Base-by-base conservation (phyloP, 768 basidiomycete genomes). In the Russula griseocarnosa region DNA sequence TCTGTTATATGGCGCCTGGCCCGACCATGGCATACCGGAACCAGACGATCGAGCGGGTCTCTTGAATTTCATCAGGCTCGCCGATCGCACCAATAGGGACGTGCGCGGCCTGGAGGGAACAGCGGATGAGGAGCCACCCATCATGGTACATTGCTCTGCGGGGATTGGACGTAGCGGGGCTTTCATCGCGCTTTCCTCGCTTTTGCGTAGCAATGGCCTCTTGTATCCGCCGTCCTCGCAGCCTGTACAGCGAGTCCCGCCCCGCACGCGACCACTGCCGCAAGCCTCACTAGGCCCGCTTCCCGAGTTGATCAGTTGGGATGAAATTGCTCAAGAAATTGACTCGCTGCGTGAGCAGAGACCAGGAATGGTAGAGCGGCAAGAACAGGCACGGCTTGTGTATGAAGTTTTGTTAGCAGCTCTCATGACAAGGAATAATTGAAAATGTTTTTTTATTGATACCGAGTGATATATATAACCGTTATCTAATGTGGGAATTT, bases 101-200 rank as follows among this genome's bases (percentile, higher is more conserved):
- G 68, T 70, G 28, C 67, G 74, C 11, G 72, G 74, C 60, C 62
- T 75, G 20, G 60, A 60, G 36, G 34, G 60, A 61, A 68, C 70
- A 24, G 70, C 69, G 34, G 82, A 86, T 67, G 76, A 81, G 16
- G 86, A 88, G 66, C 87, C 88, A n/a, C 91, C 91, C 0, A 81
- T 90, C 66, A 82, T 94, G 69, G 81, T 91, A 34, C 84, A 89
- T 66, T 95, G 93, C 71, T 93, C 91, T 30, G 93, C 94, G 1
- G 93, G 93, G 5, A 80, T 94, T 62, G 93, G 93, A 3, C 82
- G 93, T 40, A 93, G 93, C 5, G 93, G 93, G 20, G 83, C 92
- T 7, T 93, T 92, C 75, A 89, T 95, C 71, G 85, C 89, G 0
- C 71, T 93, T 46, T 84, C 84, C 10, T 94, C 92, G 14, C 77